Conservation (phyloP, 306 rosid genomes). For the Castanea sativa region DNA sequence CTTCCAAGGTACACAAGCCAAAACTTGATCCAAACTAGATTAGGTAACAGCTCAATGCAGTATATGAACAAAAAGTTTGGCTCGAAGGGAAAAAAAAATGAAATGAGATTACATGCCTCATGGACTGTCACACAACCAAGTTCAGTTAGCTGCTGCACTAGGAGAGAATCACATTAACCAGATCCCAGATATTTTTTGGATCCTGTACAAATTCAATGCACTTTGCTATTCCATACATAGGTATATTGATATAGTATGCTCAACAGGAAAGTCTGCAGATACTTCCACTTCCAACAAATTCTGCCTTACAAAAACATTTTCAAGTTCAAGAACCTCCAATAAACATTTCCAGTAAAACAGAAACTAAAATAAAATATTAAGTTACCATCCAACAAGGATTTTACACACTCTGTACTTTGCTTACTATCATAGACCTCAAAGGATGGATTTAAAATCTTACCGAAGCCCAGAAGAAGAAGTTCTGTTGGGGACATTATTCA, state of each 20-base stretch:
- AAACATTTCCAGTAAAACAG: neutral
- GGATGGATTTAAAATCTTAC: too few relatives aligned
- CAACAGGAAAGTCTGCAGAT: constrained; percentile 37
- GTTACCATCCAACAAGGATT: constrained; percentile 21
- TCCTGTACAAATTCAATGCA: constrained; percentile 36
- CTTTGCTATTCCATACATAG: constrained; percentile 49
- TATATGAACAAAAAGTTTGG: constrained; percentile 7
- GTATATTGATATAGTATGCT: constrained; percentile 40
- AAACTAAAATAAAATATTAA: constrained; percentile 8
- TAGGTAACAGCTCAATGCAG: constrained; percentile 14
- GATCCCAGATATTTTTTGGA: constrained; percentile 33
- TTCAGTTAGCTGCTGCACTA: constrained; percentile 31
- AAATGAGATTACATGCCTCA: constrained; percentile 17
- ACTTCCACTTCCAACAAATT: constrained; percentile 36
- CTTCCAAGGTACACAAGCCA: constrained; percentile 35
- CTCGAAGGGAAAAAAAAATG: constrained; percentile 13
- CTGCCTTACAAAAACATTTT: constrained; percentile 34
- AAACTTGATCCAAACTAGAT: constrained; percentile 22
- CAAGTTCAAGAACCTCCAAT: constrained; percentile 16
- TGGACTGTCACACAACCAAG: constrained; percentile 36
- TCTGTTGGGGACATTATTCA: too few relatives aligned
- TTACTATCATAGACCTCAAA: neutral
- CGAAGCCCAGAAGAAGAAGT: too few relatives aligned
- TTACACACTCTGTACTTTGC: constrained; percentile 81
- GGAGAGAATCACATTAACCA: constrained; percentile 34